These are phyloP conservation scores for Penicillium sp. DNA, from an alignment of 2,329 filamentous ascomycete species.

Conservation along the genomic window DNA sequence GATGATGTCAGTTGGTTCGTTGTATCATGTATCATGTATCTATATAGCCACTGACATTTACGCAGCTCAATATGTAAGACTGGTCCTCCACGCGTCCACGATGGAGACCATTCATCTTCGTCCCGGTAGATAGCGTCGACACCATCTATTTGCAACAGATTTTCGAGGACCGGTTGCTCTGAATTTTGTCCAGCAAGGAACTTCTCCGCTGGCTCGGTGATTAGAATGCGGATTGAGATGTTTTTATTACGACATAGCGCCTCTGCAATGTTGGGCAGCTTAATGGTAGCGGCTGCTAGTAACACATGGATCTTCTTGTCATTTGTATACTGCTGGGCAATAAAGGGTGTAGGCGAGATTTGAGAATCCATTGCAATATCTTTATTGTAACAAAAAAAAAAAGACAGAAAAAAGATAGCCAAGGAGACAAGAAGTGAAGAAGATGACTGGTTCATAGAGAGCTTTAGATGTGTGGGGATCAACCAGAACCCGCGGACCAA, in stretches of 20 bases:
- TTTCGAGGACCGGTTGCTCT: conserved; percentile 70
- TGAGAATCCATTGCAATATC: conserved; percentile 2
- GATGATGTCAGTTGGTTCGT: neutral
- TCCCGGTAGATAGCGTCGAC: conserved; percentile 82
- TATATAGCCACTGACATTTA: conserved; percentile 35
- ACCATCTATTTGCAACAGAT: conserved; percentile 60
- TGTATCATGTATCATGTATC: neutral
- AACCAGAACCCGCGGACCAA: conserved; percentile 9
- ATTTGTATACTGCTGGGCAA: conserved; percentile 18
- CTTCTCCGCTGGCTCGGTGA: conserved; percentile 69
- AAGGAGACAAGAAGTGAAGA: neutral
- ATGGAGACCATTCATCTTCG: conserved; percentile 75
- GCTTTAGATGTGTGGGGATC: conserved; percentile 13
- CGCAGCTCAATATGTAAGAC: conserved; percentile 91
- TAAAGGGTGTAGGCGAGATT: conserved; percentile 6
- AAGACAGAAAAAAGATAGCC: neutral
- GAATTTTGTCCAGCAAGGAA: conserved; percentile 74
- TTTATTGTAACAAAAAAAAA: neutral
- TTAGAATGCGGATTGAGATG: conserved; percentile 78
- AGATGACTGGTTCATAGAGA: neutral
- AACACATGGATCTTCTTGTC: conserved; percentile 41
- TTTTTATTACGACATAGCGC: conserved; percentile 43
- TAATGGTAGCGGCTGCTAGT: conserved; percentile 78
- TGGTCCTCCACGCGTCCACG: conserved; percentile 73
- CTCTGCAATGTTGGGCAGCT: conserved; percentile 65